phyloP scores from a whole-genome alignment of 2,329 filamentous ascomycete genomes.

The Alternaria atra region DNA sequence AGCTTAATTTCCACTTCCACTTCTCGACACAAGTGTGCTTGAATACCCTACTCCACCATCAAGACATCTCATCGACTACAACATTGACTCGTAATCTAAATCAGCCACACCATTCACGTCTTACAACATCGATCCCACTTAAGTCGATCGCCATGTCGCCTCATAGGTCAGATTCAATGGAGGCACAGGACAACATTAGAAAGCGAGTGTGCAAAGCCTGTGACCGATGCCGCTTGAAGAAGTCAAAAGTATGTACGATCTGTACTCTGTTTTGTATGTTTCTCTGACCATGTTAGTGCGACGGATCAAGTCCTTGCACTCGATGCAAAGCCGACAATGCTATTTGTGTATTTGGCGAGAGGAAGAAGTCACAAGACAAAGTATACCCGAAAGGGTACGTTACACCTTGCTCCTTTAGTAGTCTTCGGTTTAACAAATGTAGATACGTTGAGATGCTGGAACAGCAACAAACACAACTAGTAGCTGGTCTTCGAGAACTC shows the following conservation, averaged over 20 bases:
- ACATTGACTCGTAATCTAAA: slow-evolving; percentile 7
- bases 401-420: not conserved
- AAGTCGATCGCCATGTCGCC: slow-evolving; percentile 39
- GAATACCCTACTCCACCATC: slow-evolving; percentile 8
- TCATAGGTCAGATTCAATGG: slow-evolving; percentile 50
- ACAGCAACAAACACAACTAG: slow-evolving; percentile 70
- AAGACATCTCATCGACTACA: slow-evolving; percentile 13
- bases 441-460: slow-evolving; percentile 74
- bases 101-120: not conserved
- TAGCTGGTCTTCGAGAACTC: slow-evolving; percentile 68
- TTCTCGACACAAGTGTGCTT: slow-evolving; percentile 12
- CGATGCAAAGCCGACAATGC: slow-evolving; percentile 71
- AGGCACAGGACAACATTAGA: slow-evolving; percentile 59
- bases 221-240: slow-evolving; percentile 71
- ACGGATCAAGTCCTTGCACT: slow-evolving; percentile 68
- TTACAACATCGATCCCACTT: not conserved
- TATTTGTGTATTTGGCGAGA: slow-evolving; percentile 71
- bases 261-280: not conserved
- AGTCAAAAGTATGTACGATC: slow-evolving; percentile 65
- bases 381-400: slow-evolving; percentile 72
- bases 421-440: slow-evolving; percentile 16
- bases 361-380: slow-evolving; percentile 73
- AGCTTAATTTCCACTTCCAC: slow-evolving; percentile 34
- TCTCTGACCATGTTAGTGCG: slow-evolving; percentile 57
- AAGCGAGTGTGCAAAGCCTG: slow-evolving; percentile 74